Conservation (phyloP, 129 eudicot species). For the Tagetes patula region DNA sequence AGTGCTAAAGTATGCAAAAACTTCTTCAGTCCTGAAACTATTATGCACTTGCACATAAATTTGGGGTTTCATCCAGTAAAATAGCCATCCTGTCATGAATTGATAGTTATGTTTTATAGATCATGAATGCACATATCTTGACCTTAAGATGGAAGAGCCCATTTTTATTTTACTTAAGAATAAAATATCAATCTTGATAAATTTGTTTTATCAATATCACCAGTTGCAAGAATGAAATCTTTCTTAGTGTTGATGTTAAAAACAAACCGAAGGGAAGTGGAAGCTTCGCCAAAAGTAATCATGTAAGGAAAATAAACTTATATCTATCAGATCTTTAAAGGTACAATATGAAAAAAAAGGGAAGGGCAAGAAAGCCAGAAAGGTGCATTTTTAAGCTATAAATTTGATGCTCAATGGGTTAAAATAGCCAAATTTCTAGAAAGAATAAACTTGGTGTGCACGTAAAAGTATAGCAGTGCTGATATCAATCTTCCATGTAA, state of each 20-base stretch:
- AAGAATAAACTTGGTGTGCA: neutral
- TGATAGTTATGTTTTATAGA: neutral
- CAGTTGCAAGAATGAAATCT: constrained; percentile 7
- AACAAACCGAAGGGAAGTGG: constrained; percentile 13
- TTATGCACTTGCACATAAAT: constrained; percentile 6
- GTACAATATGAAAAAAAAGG: neutral
- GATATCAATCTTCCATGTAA: neutral
- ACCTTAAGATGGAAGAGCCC: neutral
- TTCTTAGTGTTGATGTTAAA: neutral
- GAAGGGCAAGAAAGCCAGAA: neutral
- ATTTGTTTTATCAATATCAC: neutral
- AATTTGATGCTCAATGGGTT: constrained; percentile 17
- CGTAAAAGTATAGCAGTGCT: neutral
- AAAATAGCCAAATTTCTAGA: neutral
- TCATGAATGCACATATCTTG: constrained; percentile 2
- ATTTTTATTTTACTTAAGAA: neutral
- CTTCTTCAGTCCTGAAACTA: neutral
- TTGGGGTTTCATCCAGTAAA: constrained; percentile 12
- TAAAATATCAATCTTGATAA: constrained; percentile 8
- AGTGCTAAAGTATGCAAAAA: constrained; percentile 49
- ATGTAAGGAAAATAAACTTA: neutral
- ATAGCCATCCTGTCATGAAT: neutral
- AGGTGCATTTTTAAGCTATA: constrained; percentile 5
- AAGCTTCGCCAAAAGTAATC: constrained; percentile 15
- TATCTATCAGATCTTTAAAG: constrained; percentile 3